Base-by-base conservation (phyloP, 768 basidiomycete genomes). In the Xerocomellus intermedius region DNA sequence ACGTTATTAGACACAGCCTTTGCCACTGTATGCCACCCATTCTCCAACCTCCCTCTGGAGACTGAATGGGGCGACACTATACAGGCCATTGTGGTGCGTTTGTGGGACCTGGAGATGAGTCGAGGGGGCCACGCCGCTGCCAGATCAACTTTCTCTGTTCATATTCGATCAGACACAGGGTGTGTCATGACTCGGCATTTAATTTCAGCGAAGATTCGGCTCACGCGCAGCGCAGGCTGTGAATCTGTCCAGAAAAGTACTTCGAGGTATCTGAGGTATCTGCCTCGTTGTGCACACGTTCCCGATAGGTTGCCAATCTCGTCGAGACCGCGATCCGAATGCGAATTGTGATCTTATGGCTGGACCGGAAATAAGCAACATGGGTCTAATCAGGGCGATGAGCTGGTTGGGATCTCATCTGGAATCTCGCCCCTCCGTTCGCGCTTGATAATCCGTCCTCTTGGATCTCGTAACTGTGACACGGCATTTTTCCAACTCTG, bases 251-350 rank as follows among this genome's bases (percentile, higher is more conserved):
- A 8, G 16, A 37, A 55, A 55, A 10, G 52, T 19, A 35, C 48
- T 36, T 48, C 21, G 35, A 12, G 55, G 50, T 43, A 57, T 52
- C 62, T 59, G 50, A 48, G 48, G 41, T 44, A 57, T 63, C 58
- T 56, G 65, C 69, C 69, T 69, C 64, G 70, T 55, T 61, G 63
- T 38, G 50, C 37, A 59, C 70, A 71, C 70, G 70, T 68, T 69
- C 24, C 41, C 42, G 45, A 48, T 52, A 8, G 57, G 9, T 50
- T 64, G 63, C 59, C 64, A 70, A 69, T 66, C 66, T 65, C 32
- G 69, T 61, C 58, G 42, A 65, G 50, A 52, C 55, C 56, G 56
- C 63, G 63, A 65, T 63, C 54, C 64, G 22, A 44, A 35, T 42
- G 46, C 13, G 21, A 21, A 38, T 42, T 48, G 47, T 48, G 48